These are phyloP conservation scores for Pythium grandisporangium DNA, from an alignment of 352 stramenopile genomes.

Conservation along the genomic window DNA sequence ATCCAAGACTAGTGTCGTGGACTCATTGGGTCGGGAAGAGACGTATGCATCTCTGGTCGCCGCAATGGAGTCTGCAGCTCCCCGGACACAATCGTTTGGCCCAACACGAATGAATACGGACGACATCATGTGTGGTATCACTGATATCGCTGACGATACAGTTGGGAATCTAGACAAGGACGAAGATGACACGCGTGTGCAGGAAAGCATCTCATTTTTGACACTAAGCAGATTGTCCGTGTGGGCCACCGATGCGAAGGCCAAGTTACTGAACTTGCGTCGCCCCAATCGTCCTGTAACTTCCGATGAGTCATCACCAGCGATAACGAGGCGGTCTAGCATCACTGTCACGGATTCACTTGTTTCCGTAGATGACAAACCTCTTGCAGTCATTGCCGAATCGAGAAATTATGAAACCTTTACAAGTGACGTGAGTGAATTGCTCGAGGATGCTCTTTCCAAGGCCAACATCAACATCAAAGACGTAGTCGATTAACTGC, in stretches of 20 bases:
- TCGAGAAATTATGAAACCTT: conserved; percentile 16
- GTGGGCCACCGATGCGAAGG: conserved; percentile 48
- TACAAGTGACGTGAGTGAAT: conserved; percentile 22
- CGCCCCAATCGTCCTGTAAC: no score
- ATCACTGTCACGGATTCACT: not conserved
- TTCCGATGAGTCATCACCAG: not conserved
- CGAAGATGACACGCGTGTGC: conserved; percentile 16
- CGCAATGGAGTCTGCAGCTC: conserved; percentile 38
- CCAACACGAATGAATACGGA: conserved; percentile 12
- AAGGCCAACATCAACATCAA: conserved; percentile 41
- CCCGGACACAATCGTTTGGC: no score
- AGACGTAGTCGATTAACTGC: conserved; percentile 10
- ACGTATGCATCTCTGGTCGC: conserved; percentile 47
- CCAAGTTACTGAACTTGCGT: conserved; percentile 18
- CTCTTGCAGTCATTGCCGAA: not conserved
- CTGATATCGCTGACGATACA: conserved; percentile 14
- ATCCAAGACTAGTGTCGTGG: not conserved
- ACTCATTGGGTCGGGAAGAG: conserved; percentile 36
- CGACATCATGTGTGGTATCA: not conserved
- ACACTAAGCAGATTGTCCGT: conserved; percentile 41
- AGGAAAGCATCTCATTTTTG: conserved; percentile 58
- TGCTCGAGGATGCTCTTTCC: conserved; percentile 37
- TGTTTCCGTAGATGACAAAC: not conserved
- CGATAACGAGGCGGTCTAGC: not conserved
- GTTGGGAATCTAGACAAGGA: conserved; percentile 19